Evolutionary conservation across 2,329 filamentous ascomycete genomes (phyloP).

Genomic region (Colletotrichum sp.): DNA sequence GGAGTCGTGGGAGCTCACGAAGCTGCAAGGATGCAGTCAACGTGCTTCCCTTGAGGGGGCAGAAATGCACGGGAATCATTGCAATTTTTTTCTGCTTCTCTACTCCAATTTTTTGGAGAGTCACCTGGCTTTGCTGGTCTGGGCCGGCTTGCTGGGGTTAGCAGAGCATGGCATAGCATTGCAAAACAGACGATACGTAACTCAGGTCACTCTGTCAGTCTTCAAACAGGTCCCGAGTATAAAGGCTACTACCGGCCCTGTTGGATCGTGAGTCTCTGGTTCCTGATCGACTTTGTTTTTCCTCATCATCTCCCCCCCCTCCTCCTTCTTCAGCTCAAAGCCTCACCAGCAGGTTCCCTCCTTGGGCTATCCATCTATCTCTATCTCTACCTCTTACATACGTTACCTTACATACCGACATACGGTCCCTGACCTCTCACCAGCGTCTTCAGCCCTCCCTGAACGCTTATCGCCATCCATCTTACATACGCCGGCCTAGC

Average conservation of each 20-base stretch:
- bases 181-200: background rate
- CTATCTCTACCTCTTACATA: background rate
- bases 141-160: background rate
- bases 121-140: slow-evolving; percentile 4
- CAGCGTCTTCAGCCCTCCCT: background rate
- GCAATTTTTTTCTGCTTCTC: background rate
- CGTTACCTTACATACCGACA: background rate
- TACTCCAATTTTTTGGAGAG: slow-evolving; percentile 1
- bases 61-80: background rate
- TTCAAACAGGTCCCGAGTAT: slow-evolving; percentile 1
- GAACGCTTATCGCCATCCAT: background rate
- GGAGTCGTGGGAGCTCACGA: slow-evolving; percentile 1
- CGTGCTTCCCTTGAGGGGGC: slow-evolving; percentile 3
- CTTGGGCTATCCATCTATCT: background rate
- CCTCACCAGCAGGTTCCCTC: background rate
- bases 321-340: background rate
- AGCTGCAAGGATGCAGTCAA: slow-evolving; percentile 18
- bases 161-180: background rate
- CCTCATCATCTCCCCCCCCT: background rate
- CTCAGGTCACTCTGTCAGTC: background rate
- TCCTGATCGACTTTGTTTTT: slow-evolving; percentile 5
- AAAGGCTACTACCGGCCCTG: slow-evolving; percentile 2
- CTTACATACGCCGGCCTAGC: background rate
- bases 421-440: background rate
- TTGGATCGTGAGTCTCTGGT: slow-evolving; percentile 5